phyloP scores from a whole-genome alignment of 495 filamentous ascomycete genomes.

The Daldinia childiae region DNA sequence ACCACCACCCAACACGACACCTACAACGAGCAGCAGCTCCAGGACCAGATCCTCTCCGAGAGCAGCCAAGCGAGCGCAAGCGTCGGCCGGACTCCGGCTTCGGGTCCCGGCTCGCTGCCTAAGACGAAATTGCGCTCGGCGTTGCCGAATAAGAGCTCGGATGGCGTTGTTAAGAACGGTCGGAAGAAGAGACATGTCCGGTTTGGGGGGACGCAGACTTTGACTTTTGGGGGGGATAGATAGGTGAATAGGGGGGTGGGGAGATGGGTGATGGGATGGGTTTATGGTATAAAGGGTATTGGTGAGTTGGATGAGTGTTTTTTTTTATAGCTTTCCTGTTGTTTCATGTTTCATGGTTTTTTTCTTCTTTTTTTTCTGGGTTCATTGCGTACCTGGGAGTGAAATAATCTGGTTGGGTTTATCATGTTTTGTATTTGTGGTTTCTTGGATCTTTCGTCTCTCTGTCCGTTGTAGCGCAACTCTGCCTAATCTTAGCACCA shows the following conservation, averaged over 20 bases:
- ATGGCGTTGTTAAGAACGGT: background rate
- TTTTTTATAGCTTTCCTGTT: background rate
- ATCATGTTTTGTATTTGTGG: background rate
- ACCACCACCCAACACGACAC: background rate
- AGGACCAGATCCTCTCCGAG: too few species aligned
- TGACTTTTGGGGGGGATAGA: background rate
- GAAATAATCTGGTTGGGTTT: too few species aligned
- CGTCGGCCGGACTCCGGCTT: too few species aligned
- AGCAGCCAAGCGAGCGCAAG: too few species aligned
- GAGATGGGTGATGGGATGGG: too few species aligned
- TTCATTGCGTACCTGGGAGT: too few species aligned
- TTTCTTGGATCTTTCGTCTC: too few species aligned
- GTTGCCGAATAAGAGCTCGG: background rate
- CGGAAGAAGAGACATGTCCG: background rate
- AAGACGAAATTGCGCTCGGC: background rate
- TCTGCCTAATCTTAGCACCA: background rate
- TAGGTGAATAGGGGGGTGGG: background rate
- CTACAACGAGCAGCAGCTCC: background rate
- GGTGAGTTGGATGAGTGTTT: background rate
- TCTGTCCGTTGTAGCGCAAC: background rate
- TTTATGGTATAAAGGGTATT: background rate
- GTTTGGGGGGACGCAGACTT: background rate
- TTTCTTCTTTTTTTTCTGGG: too few species aligned
- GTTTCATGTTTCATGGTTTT: too few species aligned
- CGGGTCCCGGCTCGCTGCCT: too few species aligned